Evolutionary conservation across 805 yeast genomes (phyloP).

Genomic region (Saccharomycopsis babjevae): DNA sequence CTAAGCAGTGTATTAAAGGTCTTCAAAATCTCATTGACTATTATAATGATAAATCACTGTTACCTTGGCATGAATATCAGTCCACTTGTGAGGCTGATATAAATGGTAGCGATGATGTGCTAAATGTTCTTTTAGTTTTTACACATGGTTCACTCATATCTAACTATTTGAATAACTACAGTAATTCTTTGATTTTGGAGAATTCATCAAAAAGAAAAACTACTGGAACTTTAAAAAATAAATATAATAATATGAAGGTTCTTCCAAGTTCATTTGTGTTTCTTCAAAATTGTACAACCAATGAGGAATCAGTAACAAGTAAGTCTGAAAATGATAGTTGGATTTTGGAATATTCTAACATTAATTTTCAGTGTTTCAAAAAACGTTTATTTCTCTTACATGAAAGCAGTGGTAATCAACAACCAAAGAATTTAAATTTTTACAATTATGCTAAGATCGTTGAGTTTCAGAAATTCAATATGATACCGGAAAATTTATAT

Average conservation of each 20-base stretch:
- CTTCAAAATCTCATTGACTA: constrained; percentile 3
- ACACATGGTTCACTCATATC: constrained; percentile 12
- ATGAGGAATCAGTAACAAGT: not conserved
- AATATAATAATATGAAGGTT: constrained; percentile 5
- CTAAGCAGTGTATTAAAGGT: constrained; percentile 9
- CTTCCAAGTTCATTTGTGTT: constrained; percentile 11
- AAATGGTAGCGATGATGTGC: not conserved
- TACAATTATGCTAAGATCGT: constrained; percentile 9
- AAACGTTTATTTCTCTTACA: not conserved
- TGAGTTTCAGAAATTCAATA: constrained; percentile 4
- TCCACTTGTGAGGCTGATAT: no score
- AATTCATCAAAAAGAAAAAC: not conserved
- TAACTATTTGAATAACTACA: constrained; percentile 11
- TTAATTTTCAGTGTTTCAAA: constrained; percentile 15
- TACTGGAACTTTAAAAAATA: not conserved
- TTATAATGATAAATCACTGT: not conserved
- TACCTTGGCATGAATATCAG: not conserved
- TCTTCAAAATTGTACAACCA: constrained; percentile 1
- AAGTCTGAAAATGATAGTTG: constrained; percentile 4
- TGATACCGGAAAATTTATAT: not conserved
- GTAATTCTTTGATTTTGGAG: not conserved
- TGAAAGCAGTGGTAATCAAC: not conserved
- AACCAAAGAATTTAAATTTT: not conserved
- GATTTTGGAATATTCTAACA: constrained; percentile 7
- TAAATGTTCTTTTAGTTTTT: constrained; percentile 2